Evolutionary conservation across 768 basidiomycete genomes (phyloP).

Genomic region (Leccinum ochraceum): DNA sequence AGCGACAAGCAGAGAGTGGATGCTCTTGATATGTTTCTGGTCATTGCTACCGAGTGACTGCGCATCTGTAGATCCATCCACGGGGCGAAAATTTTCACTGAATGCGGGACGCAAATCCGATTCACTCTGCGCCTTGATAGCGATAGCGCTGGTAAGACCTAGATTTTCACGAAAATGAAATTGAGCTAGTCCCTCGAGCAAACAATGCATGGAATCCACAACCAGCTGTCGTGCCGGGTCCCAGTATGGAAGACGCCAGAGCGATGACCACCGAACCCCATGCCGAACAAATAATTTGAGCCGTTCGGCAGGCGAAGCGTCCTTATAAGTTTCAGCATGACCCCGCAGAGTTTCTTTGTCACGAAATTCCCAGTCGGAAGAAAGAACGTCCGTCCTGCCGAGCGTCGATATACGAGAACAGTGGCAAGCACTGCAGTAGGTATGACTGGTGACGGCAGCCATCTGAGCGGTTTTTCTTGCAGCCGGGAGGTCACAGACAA

Average conservation of each 20-base stretch:
- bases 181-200: constrained; percentile 1
- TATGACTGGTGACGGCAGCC: not conserved
- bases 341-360: not conserved
- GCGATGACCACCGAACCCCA: constrained; percentile 17
- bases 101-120: too few species aligned
- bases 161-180: not conserved
- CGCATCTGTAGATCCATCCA: too few species aligned
- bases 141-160: too few species aligned
- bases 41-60: too few species aligned
- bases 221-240: constrained; percentile 18
- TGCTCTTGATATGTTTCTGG: too few species aligned
- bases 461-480: not conserved
- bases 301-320: not conserved
- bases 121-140: too few species aligned
- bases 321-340: not conserved
- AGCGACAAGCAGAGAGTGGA: too few species aligned
- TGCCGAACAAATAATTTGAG: not conserved
- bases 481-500: not conserved
- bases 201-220: constrained; percentile 27
- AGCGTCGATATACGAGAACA: not conserved
- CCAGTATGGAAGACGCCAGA: constrained; percentile 27
- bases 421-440: not conserved
- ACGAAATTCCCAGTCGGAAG: not conserved
- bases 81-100: too few species aligned
- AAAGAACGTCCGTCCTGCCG: not conserved